These are phyloP conservation scores for Nicotiana sylvestris DNA, from an alignment of 257 asterid species.

Conservation along the genomic window DNA sequence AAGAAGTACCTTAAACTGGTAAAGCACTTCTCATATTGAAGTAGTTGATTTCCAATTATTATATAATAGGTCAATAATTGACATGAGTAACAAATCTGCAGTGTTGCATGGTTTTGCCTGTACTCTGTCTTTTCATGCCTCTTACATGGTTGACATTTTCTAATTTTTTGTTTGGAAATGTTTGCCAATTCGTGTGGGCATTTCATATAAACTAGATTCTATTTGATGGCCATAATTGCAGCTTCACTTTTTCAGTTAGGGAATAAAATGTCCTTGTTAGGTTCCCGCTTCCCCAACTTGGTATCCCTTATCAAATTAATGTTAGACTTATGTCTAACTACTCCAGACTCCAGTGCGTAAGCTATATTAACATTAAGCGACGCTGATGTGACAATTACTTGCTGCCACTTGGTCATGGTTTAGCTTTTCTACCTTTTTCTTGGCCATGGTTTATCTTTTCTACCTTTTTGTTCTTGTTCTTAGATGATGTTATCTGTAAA, in stretches of 20 bases:
- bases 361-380: neutral
- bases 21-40: neutral
- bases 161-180: neutral
- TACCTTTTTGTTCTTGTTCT: neutral
- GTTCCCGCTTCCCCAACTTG: neutral
- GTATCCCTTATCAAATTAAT: neutral
- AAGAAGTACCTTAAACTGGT: neutral
- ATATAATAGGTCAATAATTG: neutral
- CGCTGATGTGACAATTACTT: neutral
- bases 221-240: neutral
- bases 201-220: neutral
- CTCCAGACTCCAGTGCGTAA: neutral
- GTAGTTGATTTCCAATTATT: neutral
- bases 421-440: neutral
- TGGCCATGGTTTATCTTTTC: neutral
- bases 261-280: neutral
- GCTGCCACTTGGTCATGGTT: neutral
- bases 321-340: neutral
- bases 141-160: neutral
- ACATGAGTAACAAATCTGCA: neutral
- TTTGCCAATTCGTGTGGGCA: neutral
- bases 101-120: neutral
- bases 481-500: constrained; percentile 2
- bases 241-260: neutral
- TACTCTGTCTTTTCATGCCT: neutral